phyloP scores from a whole-genome alignment of 371 early-diverging fungal genomes.

The Blakeslea trispora region DNA sequence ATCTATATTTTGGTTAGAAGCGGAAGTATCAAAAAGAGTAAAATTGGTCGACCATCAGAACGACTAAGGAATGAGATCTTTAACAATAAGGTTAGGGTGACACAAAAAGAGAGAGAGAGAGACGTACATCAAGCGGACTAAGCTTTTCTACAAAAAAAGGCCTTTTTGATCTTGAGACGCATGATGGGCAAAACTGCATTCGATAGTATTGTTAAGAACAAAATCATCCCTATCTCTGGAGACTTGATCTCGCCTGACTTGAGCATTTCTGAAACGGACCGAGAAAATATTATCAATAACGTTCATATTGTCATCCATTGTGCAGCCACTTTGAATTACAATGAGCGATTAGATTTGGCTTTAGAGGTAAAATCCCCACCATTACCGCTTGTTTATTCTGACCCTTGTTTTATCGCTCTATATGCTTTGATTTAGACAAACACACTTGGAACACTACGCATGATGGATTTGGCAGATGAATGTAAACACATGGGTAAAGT shows the following conservation, averaged over 20 bases:
- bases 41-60: conserved; percentile 49
- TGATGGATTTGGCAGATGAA: conserved; percentile 63
- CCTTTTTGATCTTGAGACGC: conserved; percentile 40
- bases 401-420: too few species aligned
- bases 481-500: conserved; percentile 49
- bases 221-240: conserved; percentile 60
- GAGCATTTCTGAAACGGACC: conserved; percentile 52
- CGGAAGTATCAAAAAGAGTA: conserved; percentile 50
- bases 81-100: conserved; percentile 35
- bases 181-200: conserved; percentile 40
- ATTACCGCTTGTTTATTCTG: not conserved
- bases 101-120: too few species aligned
- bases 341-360: conserved; percentile 60
- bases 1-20: conserved; percentile 50
- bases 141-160: too few species aligned
- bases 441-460: conserved; percentile 58
- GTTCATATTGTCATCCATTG: conserved; percentile 62
- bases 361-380: conserved; percentile 49
- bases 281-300: conserved; percentile 47
- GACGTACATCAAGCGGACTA: too few species aligned
- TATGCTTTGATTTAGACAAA: conserved; percentile 42
- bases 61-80: conserved; percentile 47
- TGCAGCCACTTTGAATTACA: conserved; percentile 66
- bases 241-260: conserved; percentile 61
- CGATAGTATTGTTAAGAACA: conserved; percentile 48